Conservation (phyloP, 805 yeast genomes). For the Nakazawaea ishiwadae region DNA sequence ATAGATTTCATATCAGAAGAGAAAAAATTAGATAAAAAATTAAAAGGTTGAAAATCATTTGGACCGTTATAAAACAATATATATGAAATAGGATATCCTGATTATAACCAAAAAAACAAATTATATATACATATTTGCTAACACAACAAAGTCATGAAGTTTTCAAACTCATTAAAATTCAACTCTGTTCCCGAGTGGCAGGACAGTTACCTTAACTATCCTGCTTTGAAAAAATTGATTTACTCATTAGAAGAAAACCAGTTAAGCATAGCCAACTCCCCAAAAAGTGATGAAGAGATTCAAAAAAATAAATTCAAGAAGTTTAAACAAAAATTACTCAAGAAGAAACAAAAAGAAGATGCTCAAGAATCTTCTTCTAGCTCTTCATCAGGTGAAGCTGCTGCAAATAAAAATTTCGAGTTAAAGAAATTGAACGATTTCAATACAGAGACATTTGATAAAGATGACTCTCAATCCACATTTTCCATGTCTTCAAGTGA, state of each 20-base stretch:
- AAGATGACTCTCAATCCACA: slow-evolving; percentile 13
- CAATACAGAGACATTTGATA: slow-evolving; percentile 17
- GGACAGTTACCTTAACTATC: slow-evolving; percentile 39
- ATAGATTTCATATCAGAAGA: no score
- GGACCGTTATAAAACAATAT: no score
- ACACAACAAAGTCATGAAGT: slow-evolving; percentile 33
- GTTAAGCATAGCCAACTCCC: slow-evolving; percentile 15
- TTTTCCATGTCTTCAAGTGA: slow-evolving; percentile 7
- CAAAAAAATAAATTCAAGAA: not conserved
- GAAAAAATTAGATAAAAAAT: no score
- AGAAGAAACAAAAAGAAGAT: not conserved
- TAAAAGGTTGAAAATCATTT: no score
- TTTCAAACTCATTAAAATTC: slow-evolving; percentile 44
- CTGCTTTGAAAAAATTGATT: slow-evolving; percentile 49
- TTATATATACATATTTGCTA: no score
- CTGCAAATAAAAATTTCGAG: no score
- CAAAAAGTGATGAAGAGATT: slow-evolving; percentile 15
- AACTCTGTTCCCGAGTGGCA: slow-evolving; percentile 54
- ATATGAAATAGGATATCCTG: no score
- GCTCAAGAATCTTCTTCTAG: slow-evolving; percentile 2
- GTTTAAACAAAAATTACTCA: slow-evolving; percentile 1
- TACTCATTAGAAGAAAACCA: slow-evolving; percentile 47
- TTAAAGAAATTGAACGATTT: slow-evolving; percentile 9
- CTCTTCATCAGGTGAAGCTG: no score
- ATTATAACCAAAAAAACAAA: no score